Conservation (phyloP, 805 yeast genomes). For the Saturnispora bothae region DNA sequence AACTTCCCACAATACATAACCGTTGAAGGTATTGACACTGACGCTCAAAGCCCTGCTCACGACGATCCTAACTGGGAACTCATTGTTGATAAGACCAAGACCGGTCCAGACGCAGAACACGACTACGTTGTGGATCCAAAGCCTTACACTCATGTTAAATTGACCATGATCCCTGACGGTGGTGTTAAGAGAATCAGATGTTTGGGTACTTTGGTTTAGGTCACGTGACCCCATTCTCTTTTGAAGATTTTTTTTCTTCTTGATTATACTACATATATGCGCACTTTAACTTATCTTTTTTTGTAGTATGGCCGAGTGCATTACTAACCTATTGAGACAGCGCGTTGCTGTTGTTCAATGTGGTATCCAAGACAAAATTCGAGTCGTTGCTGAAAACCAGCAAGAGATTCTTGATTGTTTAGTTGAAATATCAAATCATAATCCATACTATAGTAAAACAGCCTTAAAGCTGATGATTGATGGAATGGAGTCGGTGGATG, state of each 20-base stretch:
- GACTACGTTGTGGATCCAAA: slow-evolving; percentile 29
- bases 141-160: slow-evolving; percentile 55
- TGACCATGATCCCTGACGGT: slow-evolving; percentile 91
- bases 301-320: slow-evolving; percentile 18
- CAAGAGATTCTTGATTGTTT: slow-evolving; percentile 16
- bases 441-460: slow-evolving; percentile 41
- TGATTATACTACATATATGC: too few relatives aligned
- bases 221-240: too few relatives aligned
- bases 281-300: too few relatives aligned
- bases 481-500: slow-evolving; percentile 11
- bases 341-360: slow-evolving; percentile 19
- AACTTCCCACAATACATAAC: slow-evolving; percentile 80
- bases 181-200: slow-evolving; percentile 90
- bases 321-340: slow-evolving; percentile 21
- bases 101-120: slow-evolving; percentile 82
- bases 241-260: too few relatives aligned
- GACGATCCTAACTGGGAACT: slow-evolving; percentile 47
- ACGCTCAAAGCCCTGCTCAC: slow-evolving; percentile 28
- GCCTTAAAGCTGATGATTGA: slow-evolving; percentile 38
- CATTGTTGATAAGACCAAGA: slow-evolving; percentile 58
- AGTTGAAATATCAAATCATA: slow-evolving; percentile 23
- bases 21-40: slow-evolving; percentile 46
- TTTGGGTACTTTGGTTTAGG: slow-evolving; percentile 39
- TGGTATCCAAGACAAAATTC: not conserved
- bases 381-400: slow-evolving; percentile 9